Conservation (phyloP, 2,329 filamentous ascomycete species). For the Pezicula rhizophila region DNA sequence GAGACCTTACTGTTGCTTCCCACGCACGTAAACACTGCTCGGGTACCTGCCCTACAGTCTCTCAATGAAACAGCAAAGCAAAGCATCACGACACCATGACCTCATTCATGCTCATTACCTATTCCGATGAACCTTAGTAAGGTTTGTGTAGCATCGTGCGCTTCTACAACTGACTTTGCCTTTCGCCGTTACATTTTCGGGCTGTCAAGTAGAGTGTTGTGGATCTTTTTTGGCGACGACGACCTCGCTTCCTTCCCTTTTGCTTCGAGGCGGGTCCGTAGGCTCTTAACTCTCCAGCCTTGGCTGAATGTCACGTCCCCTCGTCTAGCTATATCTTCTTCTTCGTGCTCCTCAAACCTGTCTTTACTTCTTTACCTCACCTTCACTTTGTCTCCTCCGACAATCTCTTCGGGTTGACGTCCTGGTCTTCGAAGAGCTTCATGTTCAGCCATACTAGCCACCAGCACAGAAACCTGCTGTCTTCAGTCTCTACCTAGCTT, state of each 20-base stretch:
- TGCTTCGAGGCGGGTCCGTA: no score
- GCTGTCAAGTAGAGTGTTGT: no score
- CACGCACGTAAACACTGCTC: slow-evolving; percentile 7
- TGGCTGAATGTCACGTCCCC: not conserved
- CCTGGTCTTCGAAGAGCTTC: slow-evolving; percentile 8
- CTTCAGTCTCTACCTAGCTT: slow-evolving; percentile 13
- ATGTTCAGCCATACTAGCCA: slow-evolving; percentile 4
- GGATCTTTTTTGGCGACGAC: not conserved
- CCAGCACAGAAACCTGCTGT: not conserved
- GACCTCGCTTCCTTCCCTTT: slow-evolving; percentile 6
- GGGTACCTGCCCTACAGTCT: slow-evolving; percentile 9
- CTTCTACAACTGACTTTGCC: no score
- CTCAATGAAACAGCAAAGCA: slow-evolving; percentile 9
- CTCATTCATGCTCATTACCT: not conserved
- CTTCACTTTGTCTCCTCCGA: slow-evolving; percentile 4
- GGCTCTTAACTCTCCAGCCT: not conserved
- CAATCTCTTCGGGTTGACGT: slow-evolving; percentile 11
- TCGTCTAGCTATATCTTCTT: slow-evolving; percentile 1
- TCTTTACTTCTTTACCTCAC: slow-evolving; percentile 2
- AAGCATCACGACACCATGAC: slow-evolving; percentile 5
- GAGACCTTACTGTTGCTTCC: slow-evolving; percentile 1
- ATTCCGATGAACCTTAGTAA: not conserved
- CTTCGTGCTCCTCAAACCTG: slow-evolving; percentile 3
- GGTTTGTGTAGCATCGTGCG: no score
- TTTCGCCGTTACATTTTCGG: no score